phyloP scores from a whole-genome alignment of 257 asterid genomes.

The Catharanthus roseus region DNA sequence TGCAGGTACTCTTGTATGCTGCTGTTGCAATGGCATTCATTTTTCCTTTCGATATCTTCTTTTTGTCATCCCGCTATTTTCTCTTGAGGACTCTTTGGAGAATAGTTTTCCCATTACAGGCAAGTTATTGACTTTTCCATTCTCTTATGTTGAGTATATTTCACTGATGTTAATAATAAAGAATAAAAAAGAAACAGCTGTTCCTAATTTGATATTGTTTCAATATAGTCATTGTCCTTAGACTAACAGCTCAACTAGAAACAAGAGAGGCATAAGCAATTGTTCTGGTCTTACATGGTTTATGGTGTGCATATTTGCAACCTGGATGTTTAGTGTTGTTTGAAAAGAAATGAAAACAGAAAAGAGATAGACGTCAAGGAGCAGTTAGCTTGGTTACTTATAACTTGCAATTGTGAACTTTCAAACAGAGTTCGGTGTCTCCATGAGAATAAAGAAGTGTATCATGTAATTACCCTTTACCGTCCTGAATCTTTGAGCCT shows the following conservation, averaged over 20 bases:
- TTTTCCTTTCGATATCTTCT: constrained; percentile 91
- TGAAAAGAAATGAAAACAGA: background rate
- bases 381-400: background rate
- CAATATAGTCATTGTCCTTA: background rate
- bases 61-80: constrained; percentile 87
- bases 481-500: background rate
- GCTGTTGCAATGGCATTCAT: constrained; percentile 74
- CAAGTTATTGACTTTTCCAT: constrained; percentile 32
- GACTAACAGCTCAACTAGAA: background rate
- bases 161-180: background rate
- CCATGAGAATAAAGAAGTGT: background rate
- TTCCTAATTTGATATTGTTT: too few species aligned
- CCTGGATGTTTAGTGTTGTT: background rate
- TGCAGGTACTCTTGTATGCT: constrained; percentile 88
- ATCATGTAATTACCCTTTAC: background rate
- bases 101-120: constrained; percentile 87
- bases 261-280: background rate
- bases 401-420: background rate
- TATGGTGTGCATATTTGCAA: constrained; percentile 3
- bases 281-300: background rate
- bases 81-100: constrained; percentile 86
- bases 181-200: background rate
- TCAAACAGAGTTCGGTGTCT: background rate
- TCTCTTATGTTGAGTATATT: background rate
- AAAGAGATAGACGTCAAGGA: background rate